phyloP scores from a whole-genome alignment of 108 stramenopile genomes.

The Asterionellopsis glacialis region DNA sequence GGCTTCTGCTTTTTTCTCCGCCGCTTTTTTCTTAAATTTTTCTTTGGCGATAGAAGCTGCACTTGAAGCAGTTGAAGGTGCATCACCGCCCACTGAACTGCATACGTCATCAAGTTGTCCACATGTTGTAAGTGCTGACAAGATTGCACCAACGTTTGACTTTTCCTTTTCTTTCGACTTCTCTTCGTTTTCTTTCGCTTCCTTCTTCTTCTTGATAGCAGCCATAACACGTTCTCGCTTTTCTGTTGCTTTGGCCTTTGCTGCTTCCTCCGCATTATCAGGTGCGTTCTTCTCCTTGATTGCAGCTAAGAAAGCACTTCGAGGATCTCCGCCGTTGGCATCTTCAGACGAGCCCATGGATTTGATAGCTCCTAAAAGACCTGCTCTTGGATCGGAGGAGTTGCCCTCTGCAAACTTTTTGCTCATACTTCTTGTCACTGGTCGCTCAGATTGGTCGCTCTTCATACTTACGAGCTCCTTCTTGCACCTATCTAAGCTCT shows the following conservation, averaged over 20 bases:
- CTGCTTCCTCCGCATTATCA: slow-evolving; percentile 5
- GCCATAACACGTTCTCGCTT: slow-evolving; percentile 38
- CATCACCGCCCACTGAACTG: no score
- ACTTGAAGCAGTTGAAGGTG: neutral
- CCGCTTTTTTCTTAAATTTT: no score
- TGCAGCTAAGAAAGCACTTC: slow-evolving; percentile 37
- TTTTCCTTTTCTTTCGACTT: neutral
- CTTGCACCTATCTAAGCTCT: slow-evolving; percentile 52
- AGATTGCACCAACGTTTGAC: no score
- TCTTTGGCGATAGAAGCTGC: slow-evolving; percentile 8
- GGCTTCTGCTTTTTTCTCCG: slow-evolving; percentile 10
- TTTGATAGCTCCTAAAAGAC: slow-evolving; percentile 34
- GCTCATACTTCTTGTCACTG: no score
- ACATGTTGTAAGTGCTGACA: no score
- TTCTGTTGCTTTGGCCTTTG: slow-evolving; percentile 7
- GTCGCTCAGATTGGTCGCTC: slow-evolving; percentile 19
- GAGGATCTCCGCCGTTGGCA: slow-evolving; percentile 24
- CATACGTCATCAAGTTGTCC: slow-evolving; percentile 1
- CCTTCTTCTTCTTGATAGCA: slow-evolving; percentile 19
- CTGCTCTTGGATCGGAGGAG: slow-evolving; percentile 17
- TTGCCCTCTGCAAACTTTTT: slow-evolving; percentile 3
- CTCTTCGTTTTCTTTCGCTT: slow-evolving; percentile 7
- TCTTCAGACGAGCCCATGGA: slow-evolving; percentile 2
- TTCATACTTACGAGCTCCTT: slow-evolving; percentile 57
- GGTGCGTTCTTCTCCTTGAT: slow-evolving; percentile 23